Evolutionary conservation across 1,139 yeast species (phyloP).

Genomic region (Diutina catenulata): DNA sequence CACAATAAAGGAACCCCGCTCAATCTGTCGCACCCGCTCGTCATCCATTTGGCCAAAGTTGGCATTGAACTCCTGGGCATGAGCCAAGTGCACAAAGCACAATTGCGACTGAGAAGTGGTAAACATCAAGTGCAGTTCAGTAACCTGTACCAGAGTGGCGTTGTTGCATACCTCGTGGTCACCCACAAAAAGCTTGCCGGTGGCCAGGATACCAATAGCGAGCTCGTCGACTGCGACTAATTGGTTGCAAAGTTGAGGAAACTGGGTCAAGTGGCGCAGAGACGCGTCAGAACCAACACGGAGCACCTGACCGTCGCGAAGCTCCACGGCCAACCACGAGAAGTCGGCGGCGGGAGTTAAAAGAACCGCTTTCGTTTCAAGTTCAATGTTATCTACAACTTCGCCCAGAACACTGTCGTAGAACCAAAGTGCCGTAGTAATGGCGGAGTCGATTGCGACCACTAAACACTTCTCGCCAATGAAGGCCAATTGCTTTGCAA

Average conservation of each 20-base stretch:
- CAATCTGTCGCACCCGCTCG: constrained; percentile 81
- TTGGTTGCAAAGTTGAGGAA: constrained; percentile 1
- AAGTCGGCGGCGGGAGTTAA: background rate
- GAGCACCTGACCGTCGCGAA: background rate
- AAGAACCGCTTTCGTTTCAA: background rate
- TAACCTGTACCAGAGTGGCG: constrained; percentile 69
- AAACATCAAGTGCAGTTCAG: constrained; percentile 64
- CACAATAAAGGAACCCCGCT: constrained; percentile 78
- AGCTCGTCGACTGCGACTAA: background rate
- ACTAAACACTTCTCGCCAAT: background rate
- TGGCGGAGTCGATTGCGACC: background rate
- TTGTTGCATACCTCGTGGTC: constrained; percentile 54
- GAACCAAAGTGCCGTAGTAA: background rate
- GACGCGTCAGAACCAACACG: background rate
- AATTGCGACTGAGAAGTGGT: constrained; percentile 84
- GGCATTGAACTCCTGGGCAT: constrained; percentile 17
- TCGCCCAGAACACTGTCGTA: background rate
- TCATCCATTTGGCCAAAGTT: constrained; percentile 26
- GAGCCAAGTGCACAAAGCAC: constrained; percentile 66
- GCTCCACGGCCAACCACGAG: background rate
- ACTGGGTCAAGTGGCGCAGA: background rate
- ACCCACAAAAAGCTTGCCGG: constrained; percentile 66
- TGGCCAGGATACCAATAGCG: constrained; percentile 45
- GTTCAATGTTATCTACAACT: background rate
- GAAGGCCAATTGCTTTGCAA: constrained; percentile 2